Conservation (phyloP, 148 eudicot species). For the Talinum fruticosum region DNA sequence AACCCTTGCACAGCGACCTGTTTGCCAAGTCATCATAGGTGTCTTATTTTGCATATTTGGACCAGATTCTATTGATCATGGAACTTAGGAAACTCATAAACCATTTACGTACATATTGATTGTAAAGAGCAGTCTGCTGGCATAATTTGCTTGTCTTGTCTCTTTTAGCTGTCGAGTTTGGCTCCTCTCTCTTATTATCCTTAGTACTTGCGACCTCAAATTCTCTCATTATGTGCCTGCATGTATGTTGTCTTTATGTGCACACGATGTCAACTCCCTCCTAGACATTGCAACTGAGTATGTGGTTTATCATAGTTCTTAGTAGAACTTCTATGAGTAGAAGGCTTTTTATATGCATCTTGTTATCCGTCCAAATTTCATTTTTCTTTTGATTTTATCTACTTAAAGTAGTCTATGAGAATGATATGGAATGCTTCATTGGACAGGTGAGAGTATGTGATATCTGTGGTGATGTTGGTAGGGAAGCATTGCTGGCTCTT, state of each 20-base stretch:
- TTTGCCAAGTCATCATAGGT: not conserved
- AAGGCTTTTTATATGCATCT: not conserved
- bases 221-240: not conserved
- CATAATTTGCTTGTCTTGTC: not conserved
- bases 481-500: conserved; percentile 43
- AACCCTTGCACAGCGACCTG: not conserved
- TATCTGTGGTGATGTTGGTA: conserved; percentile 48
- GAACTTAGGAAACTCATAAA: not conserved
- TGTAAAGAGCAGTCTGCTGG: not conserved
- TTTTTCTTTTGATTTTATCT: not conserved
- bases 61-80: not conserved
- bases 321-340: not conserved
- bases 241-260: conserved; percentile 5
- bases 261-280: not conserved
- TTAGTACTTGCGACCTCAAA: not conserved
- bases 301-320: not conserved
- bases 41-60: not conserved
- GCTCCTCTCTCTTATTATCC: not conserved
- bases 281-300: not conserved
- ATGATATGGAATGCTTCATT: conserved; percentile 16
- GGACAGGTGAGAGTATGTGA: conserved; percentile 46
- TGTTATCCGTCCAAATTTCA: not conserved
- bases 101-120: not conserved
- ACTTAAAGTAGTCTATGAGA: not conserved
- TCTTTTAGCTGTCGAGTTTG: not conserved